Evolutionary conservation across 495 filamentous ascomycete genomes (phyloP), one percentile per base, ranked within the genome.

Genomic region (Trichocladium antarcticum): DNA sequence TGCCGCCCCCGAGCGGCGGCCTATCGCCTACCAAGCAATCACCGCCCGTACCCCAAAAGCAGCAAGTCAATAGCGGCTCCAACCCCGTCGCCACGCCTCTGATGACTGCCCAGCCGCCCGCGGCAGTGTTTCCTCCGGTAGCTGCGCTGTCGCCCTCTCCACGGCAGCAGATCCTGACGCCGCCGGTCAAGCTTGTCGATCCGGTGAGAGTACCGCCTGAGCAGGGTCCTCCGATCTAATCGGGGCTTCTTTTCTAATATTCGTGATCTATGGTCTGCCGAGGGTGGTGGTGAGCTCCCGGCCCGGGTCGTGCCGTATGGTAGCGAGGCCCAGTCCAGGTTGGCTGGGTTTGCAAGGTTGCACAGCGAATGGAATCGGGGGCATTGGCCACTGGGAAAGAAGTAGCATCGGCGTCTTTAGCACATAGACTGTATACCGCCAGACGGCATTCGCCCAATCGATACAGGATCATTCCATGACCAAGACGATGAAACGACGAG

Each of bases 1-100:
- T 72, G 55, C 75, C 76, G 45, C 72, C 83, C 36, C 54, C 70
- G 19, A 66, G 71, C 34, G 81, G 78, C 5, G 85, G 85, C 6
- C 65, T 87, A 31, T 89, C 86, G 15, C 87, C 87, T 5, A 82
- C 76, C 35, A 93, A 93, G 60, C 81, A 87, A 34, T 77, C 76
- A 12, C 71, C 75, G 17, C 64, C 71, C 22, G 54, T 56, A 12
- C 57, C 56, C 22, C 61, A 65, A 24, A 62, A 58, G 20, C 41
- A 49, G 27, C 47, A 31, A 22, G 44, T 20, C 32, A 57, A 58
- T 35, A 47, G 60, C 3, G 36, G 8, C 42, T 36, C 43, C 49
- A 54, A 51, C 42, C 40, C 54, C 44, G 19, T 56, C 42, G 19
- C 57, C 50, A 52, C 54, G 29, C 43, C 49, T 32, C 51, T 47